Evolutionary conservation across 176 grass and related monocot species (phyloP).

Genomic region (Lolium rigidum): DNA sequence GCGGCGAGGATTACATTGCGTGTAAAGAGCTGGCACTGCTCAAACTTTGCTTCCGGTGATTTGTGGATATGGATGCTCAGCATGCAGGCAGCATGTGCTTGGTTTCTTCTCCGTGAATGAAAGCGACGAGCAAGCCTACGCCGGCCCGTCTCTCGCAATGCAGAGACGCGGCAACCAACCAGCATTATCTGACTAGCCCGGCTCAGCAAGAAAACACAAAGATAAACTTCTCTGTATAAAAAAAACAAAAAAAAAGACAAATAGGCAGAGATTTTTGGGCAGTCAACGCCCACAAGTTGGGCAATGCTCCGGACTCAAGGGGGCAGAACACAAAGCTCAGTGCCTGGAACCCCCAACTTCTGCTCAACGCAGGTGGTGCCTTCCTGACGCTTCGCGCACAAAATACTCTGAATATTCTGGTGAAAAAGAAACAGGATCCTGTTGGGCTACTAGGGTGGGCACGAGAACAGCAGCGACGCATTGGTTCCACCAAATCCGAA

Average conservation of each 20-base stretch:
- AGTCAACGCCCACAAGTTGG: not conserved
- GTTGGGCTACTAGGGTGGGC: slow-evolving; percentile 20
- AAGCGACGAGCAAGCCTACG: not conserved
- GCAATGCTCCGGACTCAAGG: not conserved
- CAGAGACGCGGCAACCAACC: not conserved
- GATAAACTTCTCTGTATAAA: not conserved
- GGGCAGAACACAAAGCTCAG: not conserved
- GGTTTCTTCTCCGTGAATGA: slow-evolving; percentile 5
- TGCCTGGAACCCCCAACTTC: slow-evolving; percentile 13
- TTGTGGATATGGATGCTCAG: not conserved
- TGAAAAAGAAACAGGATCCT: not conserved
- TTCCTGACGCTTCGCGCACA: too few relatives aligned
- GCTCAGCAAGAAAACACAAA: not conserved
- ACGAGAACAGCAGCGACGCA: slow-evolving; percentile 74
- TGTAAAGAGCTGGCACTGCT: not conserved
- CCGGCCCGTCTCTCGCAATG: not conserved
- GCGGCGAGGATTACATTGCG: not conserved
- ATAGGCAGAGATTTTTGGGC: not conserved
- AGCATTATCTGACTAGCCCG: not conserved
- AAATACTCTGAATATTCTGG: not conserved
- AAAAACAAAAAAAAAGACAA: not conserved
- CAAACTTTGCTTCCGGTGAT: not conserved
- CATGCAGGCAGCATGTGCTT: not conserved
- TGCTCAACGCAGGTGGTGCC: slow-evolving; percentile 42
- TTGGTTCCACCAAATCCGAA: slow-evolving; percentile 97